Base-by-base conservation (phyloP, 495 filamentous ascomycete genomes). In the Penicillium antarcticum region DNA sequence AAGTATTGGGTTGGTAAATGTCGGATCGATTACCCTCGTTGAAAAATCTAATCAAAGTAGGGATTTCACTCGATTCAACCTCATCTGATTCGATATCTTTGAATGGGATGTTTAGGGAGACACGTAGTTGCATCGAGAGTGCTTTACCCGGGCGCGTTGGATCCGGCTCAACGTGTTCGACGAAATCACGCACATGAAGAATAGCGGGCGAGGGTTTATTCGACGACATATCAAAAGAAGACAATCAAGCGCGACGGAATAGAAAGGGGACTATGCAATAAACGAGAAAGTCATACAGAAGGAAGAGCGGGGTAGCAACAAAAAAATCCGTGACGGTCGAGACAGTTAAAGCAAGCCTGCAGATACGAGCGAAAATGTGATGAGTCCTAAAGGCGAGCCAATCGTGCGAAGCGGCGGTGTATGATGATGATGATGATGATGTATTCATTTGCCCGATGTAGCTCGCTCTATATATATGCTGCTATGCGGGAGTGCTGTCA, bases 91-190 rank as follows among this genome's bases (percentile, higher is more conserved):
- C 9, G 2, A 52, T 39, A 21, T 52, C 49, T 39, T 45, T 52
- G 10, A 17, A 24, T 7, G 41, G 49, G 9, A 52, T 43, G 12
- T 56, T 51, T 1, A 23, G 21, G 4, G 21, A 23, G 6, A 23
- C 16, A 45, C 48, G 53, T 8, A 56, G 32, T 19, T 56, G 41
- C 23, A 56, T 45, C 1, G 53, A 45, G 10, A 51, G 47, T 5
- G 13, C 53, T 45, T 56, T 56, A 32, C 47, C 47, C 0, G 48
- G 53, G 5, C 35, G 46, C 19, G 47, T 56, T 10, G 47, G 53
- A 41, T 51, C 48, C 9, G 45, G 46, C 47, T 56, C 47, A 24
- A 56, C 17, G 35, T 51, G 40, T 4, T 56, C 40, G 12, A 56
- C 32, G 40, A 46, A 56, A 24, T 56, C 34, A 3, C 36, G 42